Base-by-base conservation (phyloP, 129 eudicot genomes). In the Chrysanthemum seticuspe region DNA sequence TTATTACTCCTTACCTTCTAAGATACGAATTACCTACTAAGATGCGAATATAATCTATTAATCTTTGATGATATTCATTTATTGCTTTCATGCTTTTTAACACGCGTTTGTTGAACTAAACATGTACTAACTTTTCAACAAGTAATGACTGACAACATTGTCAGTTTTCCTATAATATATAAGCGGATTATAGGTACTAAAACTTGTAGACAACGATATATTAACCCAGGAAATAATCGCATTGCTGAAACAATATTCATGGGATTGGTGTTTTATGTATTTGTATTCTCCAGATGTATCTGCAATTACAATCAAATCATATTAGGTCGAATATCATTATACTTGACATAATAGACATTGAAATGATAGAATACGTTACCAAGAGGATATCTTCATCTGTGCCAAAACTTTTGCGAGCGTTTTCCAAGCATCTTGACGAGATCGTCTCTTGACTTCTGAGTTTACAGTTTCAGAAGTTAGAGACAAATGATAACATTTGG, bases 361-460 rank as follows among this genome's bases (percentile, higher is more conserved):
- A 23, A 27, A 75, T 40, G 50, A 57, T 45, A 21, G 2, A 57
- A 10, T 44, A 60, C 44, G 5, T 89, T 87, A 93, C 98, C 96
- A 93, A 62, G 19, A 93, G 90, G 78, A 89, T 87, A 83, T 93
- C 98, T 76, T 93, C 98, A 73, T 93, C 98, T 31, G 95, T 93
- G 29, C 98, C 98, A 82, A 89, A 93, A 13, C 95, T 87, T 79
- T 89, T 93, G 64, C 91, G 96, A 21, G 98, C 96, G 67, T 89
- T 85, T 54, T 87, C 95, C 71, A 93, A 75, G 71, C 89, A 78
- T 80, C 65, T 83, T 59, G 90, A 85, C 13, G 96, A 78, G 71
- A 93, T 70, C 74, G 79, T 80, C 72, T 80, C 88, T 16, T 70
- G 80, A 74, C 80, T 83, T 85, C 98, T 92, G 86, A 80, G 58